Percentiles rank a stretch among this genome's conserved stretches.
These are phyloP conservation scores for Colletotrichum costaricense DNA, from an alignment of 2,329 filamentous ascomycete genomes.

Conservation along the genomic window DNA sequence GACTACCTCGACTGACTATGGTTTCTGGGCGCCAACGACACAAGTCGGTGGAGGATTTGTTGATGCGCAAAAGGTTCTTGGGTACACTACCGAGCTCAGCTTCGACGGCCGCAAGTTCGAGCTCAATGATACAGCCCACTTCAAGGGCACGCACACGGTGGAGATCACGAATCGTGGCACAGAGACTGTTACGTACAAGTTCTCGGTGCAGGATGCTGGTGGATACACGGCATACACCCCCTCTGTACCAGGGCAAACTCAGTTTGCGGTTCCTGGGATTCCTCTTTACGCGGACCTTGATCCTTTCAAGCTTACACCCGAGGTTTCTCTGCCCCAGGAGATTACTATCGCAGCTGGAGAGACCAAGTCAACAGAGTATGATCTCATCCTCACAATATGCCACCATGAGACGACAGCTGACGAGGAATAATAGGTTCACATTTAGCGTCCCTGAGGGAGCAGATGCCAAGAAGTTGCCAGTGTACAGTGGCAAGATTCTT, in stretches of 20 bases:
- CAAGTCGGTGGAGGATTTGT: constrained; percentile 56
- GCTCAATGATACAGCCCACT: constrained; percentile 56
- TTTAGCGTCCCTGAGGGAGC: constrained; percentile 42
- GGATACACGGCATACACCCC: constrained; percentile 46
- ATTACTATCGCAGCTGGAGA: constrained; percentile 37
- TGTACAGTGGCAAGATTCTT: constrained; percentile 48
- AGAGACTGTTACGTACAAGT: constrained; percentile 46
- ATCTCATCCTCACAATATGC: not conserved
- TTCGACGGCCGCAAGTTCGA: constrained; percentile 47
- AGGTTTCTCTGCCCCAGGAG: constrained; percentile 31
- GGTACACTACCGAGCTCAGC: constrained; percentile 48
- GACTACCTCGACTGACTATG: constrained; percentile 38
- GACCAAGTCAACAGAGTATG: constrained; percentile 17
- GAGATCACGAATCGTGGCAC: constrained; percentile 50
- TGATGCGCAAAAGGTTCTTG: constrained; percentile 52
- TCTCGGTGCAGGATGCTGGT: constrained; percentile 43
- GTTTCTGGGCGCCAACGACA: constrained; percentile 44
- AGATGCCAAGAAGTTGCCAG: constrained; percentile 42
- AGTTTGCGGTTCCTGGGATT: not conserved
- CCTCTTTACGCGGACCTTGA: constrained; percentile 22
- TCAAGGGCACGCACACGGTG: constrained; percentile 42
- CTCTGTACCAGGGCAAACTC: constrained; percentile 23
- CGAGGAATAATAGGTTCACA: constrained; percentile 34
- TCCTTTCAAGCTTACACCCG: constrained; percentile 30
- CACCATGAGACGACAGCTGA: not conserved